Percentiles rank a stretch among this genome's conserved stretches.
These are phyloP conservation scores for Lotus japonicus DNA, from an alignment of 306 rosid species.

Conservation along the genomic window DNA sequence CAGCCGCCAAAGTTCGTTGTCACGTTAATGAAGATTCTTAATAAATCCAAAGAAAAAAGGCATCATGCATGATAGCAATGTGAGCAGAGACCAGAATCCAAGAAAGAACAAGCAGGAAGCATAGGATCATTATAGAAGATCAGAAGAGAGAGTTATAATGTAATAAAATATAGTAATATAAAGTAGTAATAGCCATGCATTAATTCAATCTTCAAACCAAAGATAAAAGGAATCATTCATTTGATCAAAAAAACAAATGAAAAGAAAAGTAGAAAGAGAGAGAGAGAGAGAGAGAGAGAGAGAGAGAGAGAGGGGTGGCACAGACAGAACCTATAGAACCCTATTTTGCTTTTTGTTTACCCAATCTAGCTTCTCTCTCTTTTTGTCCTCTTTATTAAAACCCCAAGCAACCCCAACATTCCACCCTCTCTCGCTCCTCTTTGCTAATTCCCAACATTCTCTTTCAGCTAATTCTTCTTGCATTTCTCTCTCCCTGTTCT, in stretches of 20 bases:
- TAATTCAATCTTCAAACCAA: conserved; percentile 35
- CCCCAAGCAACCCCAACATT: conserved; percentile 68
- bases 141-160: background rate
- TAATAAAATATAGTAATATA: background rate
- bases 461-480: conserved; percentile 1
- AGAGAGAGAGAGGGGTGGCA: conserved; percentile 6
- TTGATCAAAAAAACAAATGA: conserved; percentile 43
- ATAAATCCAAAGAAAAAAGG: background rate
- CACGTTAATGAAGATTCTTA: conserved; percentile 36
- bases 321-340: too few relatives aligned
- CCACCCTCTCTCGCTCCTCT: conserved; percentile 22
- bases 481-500: background rate
- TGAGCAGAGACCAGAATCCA: conserved; percentile 29
- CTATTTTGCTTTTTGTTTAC: conserved; percentile 22
- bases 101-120: conserved; percentile 71
- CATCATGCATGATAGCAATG: conserved; percentile 31
- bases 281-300: too few relatives aligned
- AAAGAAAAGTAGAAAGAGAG: conserved; percentile 29
- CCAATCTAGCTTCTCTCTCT: conserved; percentile 26
- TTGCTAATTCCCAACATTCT: conserved; percentile 15
- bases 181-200: background rate
- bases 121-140: conserved; percentile 52
- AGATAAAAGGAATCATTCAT: conserved; percentile 44
- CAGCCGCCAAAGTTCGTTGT: conserved; percentile 62
- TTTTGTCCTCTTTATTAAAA: conserved; percentile 73